These are phyloP conservation scores for Eustoma russellianum DNA, from an alignment of 257 asterid genomes.

Conservation along the genomic window DNA sequence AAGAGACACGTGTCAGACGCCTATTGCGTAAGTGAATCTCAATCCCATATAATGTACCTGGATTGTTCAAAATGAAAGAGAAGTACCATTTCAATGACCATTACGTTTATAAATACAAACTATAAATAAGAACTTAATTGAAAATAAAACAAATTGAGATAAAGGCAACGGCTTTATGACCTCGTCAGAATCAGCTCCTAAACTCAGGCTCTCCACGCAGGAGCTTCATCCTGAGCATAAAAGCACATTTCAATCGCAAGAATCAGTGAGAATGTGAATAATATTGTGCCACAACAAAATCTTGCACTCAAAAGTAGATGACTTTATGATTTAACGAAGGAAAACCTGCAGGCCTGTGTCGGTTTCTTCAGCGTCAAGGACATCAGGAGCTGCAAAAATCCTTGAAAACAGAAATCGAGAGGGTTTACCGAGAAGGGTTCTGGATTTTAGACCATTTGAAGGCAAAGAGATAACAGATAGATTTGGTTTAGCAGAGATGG, in stretches of 20 bases:
- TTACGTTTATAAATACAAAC: no score
- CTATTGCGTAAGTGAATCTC: no score
- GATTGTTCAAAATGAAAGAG: no score
- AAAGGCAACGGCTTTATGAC: conserved; percentile 10
- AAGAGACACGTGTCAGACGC: no score
- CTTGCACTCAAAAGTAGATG: not conserved
- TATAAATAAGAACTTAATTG: not conserved
- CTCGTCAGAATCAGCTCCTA: conserved; percentile 17
- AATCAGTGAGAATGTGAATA: not conserved
- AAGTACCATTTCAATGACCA: no score
- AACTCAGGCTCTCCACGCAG: conserved; percentile 8
- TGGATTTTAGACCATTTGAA: conserved; percentile 22
- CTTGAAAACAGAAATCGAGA: conserved; percentile 30
- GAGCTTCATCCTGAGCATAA: conserved; percentile 13
- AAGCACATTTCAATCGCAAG: not conserved
- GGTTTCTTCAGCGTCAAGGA: conserved; percentile 29
- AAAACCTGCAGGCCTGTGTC: conserved; percentile 33
- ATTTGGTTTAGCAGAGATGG: conserved; percentile 29
- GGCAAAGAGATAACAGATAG: conserved; percentile 27
- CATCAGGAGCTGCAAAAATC: conserved; percentile 58
- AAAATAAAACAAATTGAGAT: not conserved
- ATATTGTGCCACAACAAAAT: not conserved
- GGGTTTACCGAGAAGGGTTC: conserved; percentile 20
- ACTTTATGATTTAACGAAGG: not conserved
- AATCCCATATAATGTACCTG: no score